Evolutionary conservation across 768 basidiomycete species (phyloP).

Genomic region (Suillus weaverae): DNA sequence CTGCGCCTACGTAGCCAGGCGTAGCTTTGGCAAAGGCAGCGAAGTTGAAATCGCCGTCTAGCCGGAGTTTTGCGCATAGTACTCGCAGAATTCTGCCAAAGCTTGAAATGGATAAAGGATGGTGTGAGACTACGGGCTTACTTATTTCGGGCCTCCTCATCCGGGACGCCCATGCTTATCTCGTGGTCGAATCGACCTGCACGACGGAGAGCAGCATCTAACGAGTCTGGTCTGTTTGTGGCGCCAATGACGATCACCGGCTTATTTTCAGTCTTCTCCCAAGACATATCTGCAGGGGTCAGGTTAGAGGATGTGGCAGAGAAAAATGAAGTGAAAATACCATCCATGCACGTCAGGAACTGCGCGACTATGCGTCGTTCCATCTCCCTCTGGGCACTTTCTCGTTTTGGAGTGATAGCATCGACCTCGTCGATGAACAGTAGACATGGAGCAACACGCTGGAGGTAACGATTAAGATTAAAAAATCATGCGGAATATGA

Average conservation of each 20-base stretch:
- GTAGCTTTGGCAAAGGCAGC: slow-evolving; percentile 84
- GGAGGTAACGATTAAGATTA: neutral
- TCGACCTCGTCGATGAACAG: slow-evolving; percentile 98
- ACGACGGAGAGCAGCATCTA: slow-evolving; percentile 89
- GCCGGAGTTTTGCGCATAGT: slow-evolving; percentile 76
- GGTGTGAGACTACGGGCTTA: slow-evolving; percentile 38
- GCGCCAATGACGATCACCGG: slow-evolving; percentile 95
- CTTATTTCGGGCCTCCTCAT: slow-evolving; percentile 88
- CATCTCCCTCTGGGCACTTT: slow-evolving; percentile 98
- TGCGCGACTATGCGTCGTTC: slow-evolving; percentile 97
- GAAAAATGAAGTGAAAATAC: slow-evolving; percentile 37
- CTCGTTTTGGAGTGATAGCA: slow-evolving; percentile 95
- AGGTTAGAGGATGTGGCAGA: neutral
- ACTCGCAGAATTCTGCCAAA: slow-evolving; percentile 81
- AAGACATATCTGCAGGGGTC: slow-evolving; percentile 79
- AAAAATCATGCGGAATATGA: neutral
- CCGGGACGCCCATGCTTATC: slow-evolving; percentile 96
- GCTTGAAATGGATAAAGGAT: neutral
- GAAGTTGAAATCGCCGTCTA: slow-evolving; percentile 90
- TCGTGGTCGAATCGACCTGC: slow-evolving; percentile 98
- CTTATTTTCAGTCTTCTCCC: slow-evolving; percentile 92
- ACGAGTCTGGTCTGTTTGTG: slow-evolving; percentile 92
- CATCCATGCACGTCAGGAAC: slow-evolving; percentile 98
- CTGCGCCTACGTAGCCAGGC: slow-evolving; percentile 96
- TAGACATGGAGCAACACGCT: slow-evolving; percentile 90